Conservation (phyloP, 352 stramenopile species). For the Globisporangium camurandrum region DNA sequence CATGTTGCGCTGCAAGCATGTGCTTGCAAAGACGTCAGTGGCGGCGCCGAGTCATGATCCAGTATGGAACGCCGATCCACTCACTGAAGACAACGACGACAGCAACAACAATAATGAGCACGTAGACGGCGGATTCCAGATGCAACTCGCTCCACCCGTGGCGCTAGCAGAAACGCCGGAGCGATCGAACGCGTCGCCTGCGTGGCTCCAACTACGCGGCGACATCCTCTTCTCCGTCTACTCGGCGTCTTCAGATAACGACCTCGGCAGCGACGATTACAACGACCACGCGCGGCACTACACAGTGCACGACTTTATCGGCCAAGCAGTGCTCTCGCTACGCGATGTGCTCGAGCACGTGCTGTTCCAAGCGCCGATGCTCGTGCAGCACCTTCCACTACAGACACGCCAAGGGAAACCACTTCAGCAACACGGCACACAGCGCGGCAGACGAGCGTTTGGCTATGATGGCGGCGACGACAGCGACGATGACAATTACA, state of each 20-base stretch:
- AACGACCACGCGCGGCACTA: background rate
- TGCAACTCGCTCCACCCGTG: conserved; percentile 44
- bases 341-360: conserved; percentile 25
- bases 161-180: conserved; percentile 12
- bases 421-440: conserved; percentile 1
- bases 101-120: background rate
- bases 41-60: conserved; percentile 19
- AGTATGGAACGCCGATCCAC: conserved; percentile 28
- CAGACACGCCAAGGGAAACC: conserved; percentile 27
- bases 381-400: conserved; percentile 24
- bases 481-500: background rate
- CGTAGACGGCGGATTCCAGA: conserved; percentile 25
- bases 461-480: background rate
- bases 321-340: conserved; percentile 39
- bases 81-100: background rate
- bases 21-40: conserved; percentile 28
- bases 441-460: conserved; percentile 1
- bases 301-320: conserved; percentile 37
- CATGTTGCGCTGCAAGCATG: conserved; percentile 66
- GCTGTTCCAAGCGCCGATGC: conserved; percentile 16
- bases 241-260: conserved; percentile 8
- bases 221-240: conserved; percentile 64
- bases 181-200: conserved; percentile 10
- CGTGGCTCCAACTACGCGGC: conserved; percentile 44
- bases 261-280: background rate